phyloP scores from a whole-genome alignment of 2,329 filamentous ascomycete species.

The Xylaria sp. region DNA sequence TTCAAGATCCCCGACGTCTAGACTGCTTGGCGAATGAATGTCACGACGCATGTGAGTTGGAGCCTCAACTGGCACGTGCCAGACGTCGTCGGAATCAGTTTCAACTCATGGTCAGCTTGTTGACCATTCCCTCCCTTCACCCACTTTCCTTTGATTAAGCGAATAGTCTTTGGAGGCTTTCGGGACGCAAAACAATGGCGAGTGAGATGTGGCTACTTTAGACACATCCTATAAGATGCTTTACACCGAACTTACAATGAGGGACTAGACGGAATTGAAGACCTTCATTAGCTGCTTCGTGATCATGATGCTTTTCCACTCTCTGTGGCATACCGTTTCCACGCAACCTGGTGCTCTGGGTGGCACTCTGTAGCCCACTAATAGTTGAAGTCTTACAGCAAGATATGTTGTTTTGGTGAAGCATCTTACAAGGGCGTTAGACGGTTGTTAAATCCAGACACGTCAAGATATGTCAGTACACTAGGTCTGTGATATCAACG shows the following conservation, averaged over 20 bases:
- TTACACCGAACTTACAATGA: neutral
- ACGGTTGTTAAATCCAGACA: neutral
- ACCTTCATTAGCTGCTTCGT: too few species aligned
- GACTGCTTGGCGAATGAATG: constrained; percentile 18
- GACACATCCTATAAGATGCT: neutral
- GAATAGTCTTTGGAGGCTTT: neutral
- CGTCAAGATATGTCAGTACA: neutral
- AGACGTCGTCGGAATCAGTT: neutral
- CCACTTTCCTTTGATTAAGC: neutral
- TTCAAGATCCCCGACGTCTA: constrained; percentile 4
- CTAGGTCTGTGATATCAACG: neutral
- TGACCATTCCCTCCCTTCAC: neutral
- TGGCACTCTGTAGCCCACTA: too few species aligned
- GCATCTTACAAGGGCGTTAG: neutral
- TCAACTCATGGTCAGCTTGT: neutral
- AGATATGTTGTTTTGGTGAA: too few species aligned
- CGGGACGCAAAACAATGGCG: too few species aligned
- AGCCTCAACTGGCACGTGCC: neutral
- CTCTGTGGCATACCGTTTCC: too few species aligned
- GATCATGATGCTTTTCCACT: too few species aligned
- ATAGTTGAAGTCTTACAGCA: neutral
- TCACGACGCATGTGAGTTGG: neutral
- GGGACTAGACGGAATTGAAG: too few species aligned
- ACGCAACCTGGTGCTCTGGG: too few species aligned
- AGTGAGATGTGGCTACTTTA: neutral